Evolutionary conservation across 2,329 filamentous ascomycete species (phyloP).

Genomic region (Colletotrichum gloeosporioides): DNA sequence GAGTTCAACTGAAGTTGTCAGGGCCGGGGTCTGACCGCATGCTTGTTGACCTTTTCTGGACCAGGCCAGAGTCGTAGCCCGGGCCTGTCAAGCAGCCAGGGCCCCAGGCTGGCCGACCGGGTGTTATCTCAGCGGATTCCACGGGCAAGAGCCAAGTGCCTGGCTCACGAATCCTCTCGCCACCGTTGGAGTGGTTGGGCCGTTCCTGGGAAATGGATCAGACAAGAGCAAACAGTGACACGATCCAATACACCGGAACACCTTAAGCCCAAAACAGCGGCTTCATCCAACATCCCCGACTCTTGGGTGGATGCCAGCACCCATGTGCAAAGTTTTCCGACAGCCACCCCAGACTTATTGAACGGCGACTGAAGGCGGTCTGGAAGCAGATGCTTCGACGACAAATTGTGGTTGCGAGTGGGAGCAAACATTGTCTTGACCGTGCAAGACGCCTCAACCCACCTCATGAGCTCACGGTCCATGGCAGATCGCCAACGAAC

Average conservation of each 20-base stretch:
- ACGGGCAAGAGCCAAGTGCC: slow-evolving; percentile 19
- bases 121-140: slow-evolving; percentile 14
- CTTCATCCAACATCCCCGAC: slow-evolving; percentile 6
- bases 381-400: background rate
- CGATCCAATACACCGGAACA: slow-evolving; percentile 20
- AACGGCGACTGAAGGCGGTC: background rate
- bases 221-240: slow-evolving; percentile 12
- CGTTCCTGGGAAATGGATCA: slow-evolving; percentile 15
- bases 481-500: background rate
- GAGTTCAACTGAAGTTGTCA: slow-evolving; percentile 2
- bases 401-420: background rate
- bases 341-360: background rate
- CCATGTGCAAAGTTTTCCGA: slow-evolving; percentile 3
- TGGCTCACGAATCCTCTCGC: slow-evolving; percentile 18
- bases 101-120: slow-evolving; percentile 3
- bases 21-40: slow-evolving; percentile 4
- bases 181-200: slow-evolving; percentile 22
- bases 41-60: slow-evolving; percentile 9
- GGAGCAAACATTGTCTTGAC: background rate
- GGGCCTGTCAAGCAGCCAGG: slow-evolving; percentile 9
- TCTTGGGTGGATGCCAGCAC: background rate
- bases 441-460: background rate
- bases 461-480: background rate
- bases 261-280: slow-evolving; percentile 19
- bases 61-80: slow-evolving; percentile 8